Conservation (phyloP, 2,329 filamentous ascomycete species). For the Botrytis tulipae region DNA sequence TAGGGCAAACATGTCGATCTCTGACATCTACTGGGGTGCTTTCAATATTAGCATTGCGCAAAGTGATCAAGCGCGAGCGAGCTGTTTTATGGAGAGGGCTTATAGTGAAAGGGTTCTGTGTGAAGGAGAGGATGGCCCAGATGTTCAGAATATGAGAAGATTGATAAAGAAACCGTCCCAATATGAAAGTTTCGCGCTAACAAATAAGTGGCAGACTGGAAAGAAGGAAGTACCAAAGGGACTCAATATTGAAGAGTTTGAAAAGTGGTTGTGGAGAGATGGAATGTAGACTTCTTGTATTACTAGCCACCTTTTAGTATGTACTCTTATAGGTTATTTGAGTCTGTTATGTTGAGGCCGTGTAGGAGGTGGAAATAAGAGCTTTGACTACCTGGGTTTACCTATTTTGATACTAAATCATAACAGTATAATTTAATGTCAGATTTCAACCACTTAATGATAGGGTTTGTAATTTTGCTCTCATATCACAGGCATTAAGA, state of each 20-base stretch:
- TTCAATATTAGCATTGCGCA: slow-evolving; percentile 44
- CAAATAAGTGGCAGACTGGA: slow-evolving; percentile 18
- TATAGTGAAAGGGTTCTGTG: slow-evolving; percentile 38
- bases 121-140: slow-evolving; percentile 41
- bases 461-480: background rate
- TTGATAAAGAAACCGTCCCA: slow-evolving; percentile 14
- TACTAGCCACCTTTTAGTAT: background rate
- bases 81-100: slow-evolving; percentile 42
- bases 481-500: background rate
- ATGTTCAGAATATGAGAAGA: slow-evolving; percentile 29
- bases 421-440: background rate
- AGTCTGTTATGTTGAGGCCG: background rate
- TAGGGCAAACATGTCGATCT: slow-evolving; percentile 22
- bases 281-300: background rate
- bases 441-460: background rate
- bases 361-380: background rate
- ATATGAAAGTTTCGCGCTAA: slow-evolving; percentile 18
- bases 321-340: background rate
- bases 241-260: slow-evolving; percentile 18
- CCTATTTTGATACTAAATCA: background rate
- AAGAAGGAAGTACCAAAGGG: slow-evolving; percentile 16
- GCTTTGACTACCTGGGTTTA: background rate
- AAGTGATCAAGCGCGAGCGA: slow-evolving; percentile 44
- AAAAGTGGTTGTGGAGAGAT: slow-evolving; percentile 25
- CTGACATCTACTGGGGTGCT: slow-evolving; percentile 44